Base-by-base conservation (phyloP, 208 protist genomes). In the Wallacemonas sp. region DNA sequence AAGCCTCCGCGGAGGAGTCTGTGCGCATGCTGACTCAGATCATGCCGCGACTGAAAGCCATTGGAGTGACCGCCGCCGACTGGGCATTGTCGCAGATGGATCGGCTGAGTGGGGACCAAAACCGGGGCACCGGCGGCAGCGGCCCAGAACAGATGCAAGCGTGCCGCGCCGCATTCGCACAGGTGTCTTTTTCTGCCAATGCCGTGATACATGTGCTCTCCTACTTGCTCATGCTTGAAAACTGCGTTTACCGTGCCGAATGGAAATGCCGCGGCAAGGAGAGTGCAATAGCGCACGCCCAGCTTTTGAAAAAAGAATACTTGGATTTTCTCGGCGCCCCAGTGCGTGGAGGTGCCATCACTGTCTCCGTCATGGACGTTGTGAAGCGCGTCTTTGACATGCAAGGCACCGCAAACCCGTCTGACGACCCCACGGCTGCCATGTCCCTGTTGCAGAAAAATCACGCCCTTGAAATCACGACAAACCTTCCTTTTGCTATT, bases 401-500 rank as follows among this genome's bases (percentile, higher is more conserved):
- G 3, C 8, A 4, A 15, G 46, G 62, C 33, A 36, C 54, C 8
- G 42, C 17, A 6, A n/a, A 12, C 8, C 6, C 9, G 1, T 6
- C 11, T 24, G 49, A 27, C n/a, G 42, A 26, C 2, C 26, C 0
- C 27, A 0, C 26, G 12, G 15, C 21, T 22, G 34, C 14, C 11
- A 44, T 31, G 27, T 60, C 41, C 9, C 22, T 86, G 11, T 38
- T 90, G 44, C 24, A 34, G n/a, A 82, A 68, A 62, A 51, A 58
- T 5, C 68, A 88, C 26, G 75, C 85, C 22, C 54, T 93, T 27
- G 87, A 96, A 39, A 93, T 96, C 27, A 96, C 87, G 0, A 91
- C 81, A 15, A 79, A 85, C 31, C 70, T 96, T n/a, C 91, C 91
- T 0, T 96, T 94, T 74, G 86, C 84, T 26, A 65, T 96, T 24